Evolutionary conservation across 306 rosid genomes (phyloP), one percentile per base, ranked within the genome.

Genomic region (Mimosa pudica): DNA sequence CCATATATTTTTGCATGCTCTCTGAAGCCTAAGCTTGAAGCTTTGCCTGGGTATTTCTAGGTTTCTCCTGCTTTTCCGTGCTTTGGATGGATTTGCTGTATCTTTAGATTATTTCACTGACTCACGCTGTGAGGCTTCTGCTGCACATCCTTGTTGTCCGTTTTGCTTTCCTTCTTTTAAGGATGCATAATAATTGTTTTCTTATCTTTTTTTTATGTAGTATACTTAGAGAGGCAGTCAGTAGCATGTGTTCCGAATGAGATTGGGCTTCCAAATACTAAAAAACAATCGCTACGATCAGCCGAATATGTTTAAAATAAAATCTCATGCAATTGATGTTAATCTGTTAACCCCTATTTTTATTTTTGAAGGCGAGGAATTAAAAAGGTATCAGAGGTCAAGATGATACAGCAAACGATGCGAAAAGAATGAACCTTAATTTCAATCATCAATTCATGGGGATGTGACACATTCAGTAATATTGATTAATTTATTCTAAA

Each of bases 131-230:
- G 12, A 52, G 51, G 33, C 69, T 5, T 35, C 84, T 44, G 73
- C 47, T 51, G 81, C 81, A 41, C 10, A 62, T 41, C 67, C 52
- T 48, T 73, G 63, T 52, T 70, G 49, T 52, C 67, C 78, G 45
- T 75, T 79, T 83, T 7, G 66, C 54, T 78, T 76, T 71, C 76
- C 87, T 84, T 77, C 84, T 81, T 84, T 81, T 84, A 77, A 84
- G 83, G 87, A 73, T 48, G 5, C 42, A 3, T 38, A 13, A 48
- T 48, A 24, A 24, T 48, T 13, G 16, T 13, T 48, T 48, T 47
- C 30, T 24, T 24, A 24, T 24, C 30, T 38, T 38, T 38, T 38
- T 38, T 38, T 38, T 5, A 38, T 38, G 1, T 38, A 38, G 42
- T 38, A 38, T 0, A 38, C 42, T 38, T 38, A 38, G 5, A 38